Evolutionary conservation across 352 stramenopile genomes (phyloP).

Genomic region (Lagenidium sp.): DNA sequence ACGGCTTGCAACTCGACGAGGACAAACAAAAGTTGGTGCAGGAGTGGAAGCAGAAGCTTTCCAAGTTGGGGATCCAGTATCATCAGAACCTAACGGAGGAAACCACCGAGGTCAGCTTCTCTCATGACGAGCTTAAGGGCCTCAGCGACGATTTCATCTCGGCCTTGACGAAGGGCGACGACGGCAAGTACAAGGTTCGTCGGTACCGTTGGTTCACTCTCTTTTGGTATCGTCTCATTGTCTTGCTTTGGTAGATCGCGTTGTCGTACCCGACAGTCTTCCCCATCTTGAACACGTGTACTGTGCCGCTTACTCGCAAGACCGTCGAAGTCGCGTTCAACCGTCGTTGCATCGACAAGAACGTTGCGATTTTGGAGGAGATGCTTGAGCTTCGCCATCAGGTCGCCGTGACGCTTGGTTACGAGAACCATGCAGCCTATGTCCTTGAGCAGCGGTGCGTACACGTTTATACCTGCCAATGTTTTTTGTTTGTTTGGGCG

Average conservation of each 20-base stretch:
- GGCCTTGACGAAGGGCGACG: constrained; percentile 50
- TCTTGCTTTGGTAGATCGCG: no score
- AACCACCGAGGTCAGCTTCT: constrained; percentile 77
- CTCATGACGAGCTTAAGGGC: constrained; percentile 62
- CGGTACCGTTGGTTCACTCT: no score
- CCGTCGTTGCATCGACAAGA: constrained; percentile 73
- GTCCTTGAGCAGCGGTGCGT: constrained; percentile 74
- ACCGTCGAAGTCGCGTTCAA: constrained; percentile 75
- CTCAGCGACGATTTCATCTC: constrained; percentile 73
- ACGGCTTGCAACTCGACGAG: constrained; percentile 63
- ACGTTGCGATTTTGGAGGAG: constrained; percentile 75
- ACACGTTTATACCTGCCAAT: neutral
- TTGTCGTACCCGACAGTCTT: constrained; percentile 88
- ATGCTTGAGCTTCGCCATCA: constrained; percentile 76
- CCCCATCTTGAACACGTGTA: constrained; percentile 83
- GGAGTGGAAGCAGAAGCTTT: constrained; percentile 78
- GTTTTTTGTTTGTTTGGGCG: no score
- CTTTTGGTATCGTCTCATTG: no score
- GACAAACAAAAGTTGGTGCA: constrained; percentile 68
- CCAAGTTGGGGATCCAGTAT: constrained; percentile 75
- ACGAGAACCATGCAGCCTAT: constrained; percentile 79
- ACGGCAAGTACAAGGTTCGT: constrained; percentile 72
- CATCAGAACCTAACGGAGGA: constrained; percentile 83
- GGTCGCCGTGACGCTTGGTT: constrained; percentile 65
- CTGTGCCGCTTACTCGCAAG: constrained; percentile 75